A percentile compares a stretch with the other conserved stretches of the same genome.
Conservation (phyloP, 2,329 filamentous ascomycete species). For the Septoria petroselini region DNA sequence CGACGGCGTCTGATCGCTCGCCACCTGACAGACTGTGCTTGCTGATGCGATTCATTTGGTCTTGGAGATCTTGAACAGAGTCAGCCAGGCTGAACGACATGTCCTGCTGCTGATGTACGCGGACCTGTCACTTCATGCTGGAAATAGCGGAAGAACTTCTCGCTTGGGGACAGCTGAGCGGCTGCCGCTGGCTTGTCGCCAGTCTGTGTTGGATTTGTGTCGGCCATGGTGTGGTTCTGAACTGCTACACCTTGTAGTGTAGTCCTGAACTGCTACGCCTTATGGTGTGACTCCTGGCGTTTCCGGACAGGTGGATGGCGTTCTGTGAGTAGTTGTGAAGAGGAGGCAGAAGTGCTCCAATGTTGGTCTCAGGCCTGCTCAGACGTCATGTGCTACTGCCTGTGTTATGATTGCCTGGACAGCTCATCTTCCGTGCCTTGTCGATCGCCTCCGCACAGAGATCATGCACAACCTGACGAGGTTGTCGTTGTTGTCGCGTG, state of each 20-base stretch:
- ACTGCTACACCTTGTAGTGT: slow-evolving; percentile 1
- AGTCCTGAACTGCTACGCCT: too few species aligned
- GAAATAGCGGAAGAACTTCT: slow-evolving; percentile 82
- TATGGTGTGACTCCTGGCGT: neutral
- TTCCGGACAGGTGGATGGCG: too few species aligned
- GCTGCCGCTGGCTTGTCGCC: slow-evolving; percentile 6
- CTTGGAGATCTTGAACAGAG: slow-evolving; percentile 63
- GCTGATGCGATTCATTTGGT: slow-evolving; percentile 67
- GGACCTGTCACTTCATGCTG: slow-evolving; percentile 69
- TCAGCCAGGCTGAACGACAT: slow-evolving; percentile 8
- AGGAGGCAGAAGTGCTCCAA: too few species aligned
- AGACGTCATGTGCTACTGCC: too few species aligned
- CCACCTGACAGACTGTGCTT: slow-evolving; percentile 62
- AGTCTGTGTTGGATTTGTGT: slow-evolving; percentile 6
- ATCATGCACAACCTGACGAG: too few species aligned
- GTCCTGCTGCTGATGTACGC: slow-evolving; percentile 13
- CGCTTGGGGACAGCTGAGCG: slow-evolving; percentile 53
- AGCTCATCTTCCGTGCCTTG: too few species aligned
- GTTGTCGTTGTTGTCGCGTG: too few species aligned
- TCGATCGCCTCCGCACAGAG: too few species aligned
- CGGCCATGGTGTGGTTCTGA: slow-evolving; percentile 12
- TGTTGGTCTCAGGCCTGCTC: too few species aligned
- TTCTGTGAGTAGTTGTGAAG: too few species aligned
- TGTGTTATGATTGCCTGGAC: too few species aligned
- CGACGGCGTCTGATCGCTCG: slow-evolving; percentile 76